Evolutionary conservation across 805 yeast genomes (phyloP).

Genomic region (Zygotorulaspora sp.): DNA sequence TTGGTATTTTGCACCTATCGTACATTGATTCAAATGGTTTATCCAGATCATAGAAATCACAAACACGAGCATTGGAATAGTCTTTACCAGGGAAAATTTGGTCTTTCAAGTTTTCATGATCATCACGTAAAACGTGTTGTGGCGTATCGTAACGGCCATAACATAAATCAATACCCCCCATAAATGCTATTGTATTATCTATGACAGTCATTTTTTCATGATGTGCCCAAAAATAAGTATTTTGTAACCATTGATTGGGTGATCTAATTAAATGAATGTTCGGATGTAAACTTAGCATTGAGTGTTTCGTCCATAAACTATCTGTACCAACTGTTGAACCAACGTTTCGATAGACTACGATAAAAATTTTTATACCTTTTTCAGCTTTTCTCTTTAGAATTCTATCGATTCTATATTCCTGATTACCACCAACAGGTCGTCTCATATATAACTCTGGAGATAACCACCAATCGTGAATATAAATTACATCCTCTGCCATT

Average conservation of each 20-base stretch:
- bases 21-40: constrained; percentile 90
- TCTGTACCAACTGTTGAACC: constrained; percentile 92
- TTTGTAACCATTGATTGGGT: constrained; percentile 90
- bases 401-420: constrained; percentile 88
- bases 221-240: constrained; percentile 97
- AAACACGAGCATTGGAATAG: constrained; percentile 90
- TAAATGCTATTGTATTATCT: constrained; percentile 82
- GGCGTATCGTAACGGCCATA: constrained; percentile 96
- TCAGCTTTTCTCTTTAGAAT: constrained; percentile 83
- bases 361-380: constrained; percentile 90
- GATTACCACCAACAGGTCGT: constrained; percentile 93
- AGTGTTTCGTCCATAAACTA: constrained; percentile 90
- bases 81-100: constrained; percentile 93
- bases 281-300: constrained; percentile 75
- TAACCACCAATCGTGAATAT: constrained; percentile 98
- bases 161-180: constrained; percentile 95
- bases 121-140: constrained; percentile 86
- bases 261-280: constrained; percentile 89
- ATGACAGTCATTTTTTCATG: constrained; percentile 88
- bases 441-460: constrained; percentile 90
- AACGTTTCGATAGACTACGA: constrained; percentile 88
- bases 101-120: constrained; percentile 44
- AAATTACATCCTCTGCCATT: constrained; percentile 89
- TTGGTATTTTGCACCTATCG: constrained; percentile 71
- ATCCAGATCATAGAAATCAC: constrained; percentile 76